These are phyloP conservation scores for Bertia moriformis DNA, from an alignment of 2,329 filamentous ascomycete genomes.

Conservation along the genomic window DNA sequence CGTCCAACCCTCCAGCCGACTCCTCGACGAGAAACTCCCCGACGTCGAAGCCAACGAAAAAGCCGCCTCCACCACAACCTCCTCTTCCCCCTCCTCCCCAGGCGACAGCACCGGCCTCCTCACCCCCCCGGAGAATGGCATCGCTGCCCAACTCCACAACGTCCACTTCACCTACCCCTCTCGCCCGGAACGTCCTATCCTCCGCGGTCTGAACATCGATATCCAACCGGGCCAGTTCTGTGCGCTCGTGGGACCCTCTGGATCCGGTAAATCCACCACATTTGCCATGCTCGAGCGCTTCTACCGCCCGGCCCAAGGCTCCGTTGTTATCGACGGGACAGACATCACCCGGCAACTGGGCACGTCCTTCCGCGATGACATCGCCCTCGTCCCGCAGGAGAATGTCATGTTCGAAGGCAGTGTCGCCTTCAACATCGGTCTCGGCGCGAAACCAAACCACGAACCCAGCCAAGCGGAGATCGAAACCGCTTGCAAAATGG, in stretches of 20 bases:
- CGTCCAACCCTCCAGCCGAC: conserved; percentile 3
- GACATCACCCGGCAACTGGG: conserved; percentile 27
- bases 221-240: conserved; percentile 45
- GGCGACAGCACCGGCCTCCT: too few relatives aligned
- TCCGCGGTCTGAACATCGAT: conserved; percentile 38
- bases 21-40: not conserved
- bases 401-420: conserved; percentile 41
- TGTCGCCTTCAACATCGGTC: conserved; percentile 37
- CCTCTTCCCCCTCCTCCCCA: conserved; percentile 9
- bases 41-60: not conserved
- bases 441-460: conserved; percentile 36
- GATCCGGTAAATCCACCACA: conserved; percentile 54
- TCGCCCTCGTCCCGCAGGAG: conserved; percentile 43
- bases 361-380: conserved; percentile 30
- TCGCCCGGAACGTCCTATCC: conserved; percentile 38
- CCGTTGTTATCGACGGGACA: conserved; percentile 26
- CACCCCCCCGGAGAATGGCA: conserved; percentile 15
- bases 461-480: conserved; percentile 45
- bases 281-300: conserved; percentile 37
- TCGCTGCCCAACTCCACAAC: conserved; percentile 36
- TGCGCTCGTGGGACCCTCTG: conserved; percentile 50
- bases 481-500: conserved; percentile 48
- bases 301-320: conserved; percentile 25
- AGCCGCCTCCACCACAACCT: not conserved
- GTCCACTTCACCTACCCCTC: conserved; percentile 54